phyloP scores from a whole-genome alignment of 805 yeast genomes.

The Clavispora phyllophila region DNA sequence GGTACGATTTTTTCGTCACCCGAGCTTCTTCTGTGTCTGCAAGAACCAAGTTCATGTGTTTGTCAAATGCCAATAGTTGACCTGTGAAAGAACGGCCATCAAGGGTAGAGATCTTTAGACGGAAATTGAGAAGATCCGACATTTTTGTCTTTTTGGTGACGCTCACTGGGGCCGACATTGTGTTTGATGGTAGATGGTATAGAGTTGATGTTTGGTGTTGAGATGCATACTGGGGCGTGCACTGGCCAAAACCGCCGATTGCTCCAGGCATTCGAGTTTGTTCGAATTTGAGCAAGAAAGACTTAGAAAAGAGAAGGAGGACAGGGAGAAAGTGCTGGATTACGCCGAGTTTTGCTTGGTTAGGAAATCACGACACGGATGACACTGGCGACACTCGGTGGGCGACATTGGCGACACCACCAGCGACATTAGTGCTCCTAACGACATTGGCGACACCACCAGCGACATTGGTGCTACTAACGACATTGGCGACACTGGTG shows the following conservation, averaged over 20 bases:
- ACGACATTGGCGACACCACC: no score
- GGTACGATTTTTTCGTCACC: slow-evolving; percentile 55
- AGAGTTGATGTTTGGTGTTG: background rate
- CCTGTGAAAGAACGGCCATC: slow-evolving; percentile 81
- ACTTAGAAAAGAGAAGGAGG: no score
- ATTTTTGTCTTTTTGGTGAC: slow-evolving; percentile 36
- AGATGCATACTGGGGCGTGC: slow-evolving; percentile 1
- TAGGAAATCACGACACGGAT: no score
- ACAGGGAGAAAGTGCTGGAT: no score
- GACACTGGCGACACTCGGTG: no score
- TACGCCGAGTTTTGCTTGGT: no score
- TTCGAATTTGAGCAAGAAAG: no score
- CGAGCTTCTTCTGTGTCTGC: slow-evolving; percentile 83
- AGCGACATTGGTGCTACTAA: no score
- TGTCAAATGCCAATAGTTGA: slow-evolving; percentile 80
- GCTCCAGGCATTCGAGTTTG: no score
- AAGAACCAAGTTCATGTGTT: slow-evolving; percentile 80
- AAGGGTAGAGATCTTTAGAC: slow-evolving; percentile 66
- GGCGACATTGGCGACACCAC: no score
- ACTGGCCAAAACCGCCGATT: background rate
- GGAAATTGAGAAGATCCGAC: slow-evolving; percentile 68
- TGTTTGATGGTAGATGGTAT: background rate
- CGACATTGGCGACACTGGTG: no score
- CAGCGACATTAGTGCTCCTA: no score
- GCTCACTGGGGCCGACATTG: slow-evolving; percentile 8